Evolutionary conservation across 768 basidiomycete genomes (phyloP).

Genomic region (Hericium rajendrae): DNA sequence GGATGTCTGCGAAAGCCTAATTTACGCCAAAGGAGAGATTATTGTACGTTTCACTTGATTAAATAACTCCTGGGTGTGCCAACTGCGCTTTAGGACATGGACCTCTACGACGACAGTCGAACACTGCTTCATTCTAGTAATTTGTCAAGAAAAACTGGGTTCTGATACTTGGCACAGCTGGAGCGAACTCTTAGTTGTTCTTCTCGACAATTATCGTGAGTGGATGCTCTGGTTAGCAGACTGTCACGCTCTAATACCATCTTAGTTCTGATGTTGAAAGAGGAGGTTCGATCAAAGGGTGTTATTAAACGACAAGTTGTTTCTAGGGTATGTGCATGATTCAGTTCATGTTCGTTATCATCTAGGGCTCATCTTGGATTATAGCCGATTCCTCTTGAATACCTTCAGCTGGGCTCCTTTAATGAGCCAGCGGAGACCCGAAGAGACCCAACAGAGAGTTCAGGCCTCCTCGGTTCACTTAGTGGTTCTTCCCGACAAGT

Average conservation of each 20-base stretch:
- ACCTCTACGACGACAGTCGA: slow-evolving; percentile 66
- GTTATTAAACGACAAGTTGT: slow-evolving; percentile 42
- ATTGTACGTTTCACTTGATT: slow-evolving; percentile 39
- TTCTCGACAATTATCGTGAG: slow-evolving; percentile 75
- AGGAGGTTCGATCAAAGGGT: slow-evolving; percentile 45
- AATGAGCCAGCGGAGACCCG: slow-evolving; percentile 48
- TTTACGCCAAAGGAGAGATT: slow-evolving; percentile 72
- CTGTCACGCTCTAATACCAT: slow-evolving; percentile 2
- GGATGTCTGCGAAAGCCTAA: slow-evolving; percentile 66
- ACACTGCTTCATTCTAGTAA: slow-evolving; percentile 60
- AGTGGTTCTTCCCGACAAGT: slow-evolving; percentile 42
- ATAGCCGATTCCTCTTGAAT: slow-evolving; percentile 74
- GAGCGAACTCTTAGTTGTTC: slow-evolving; percentile 54
- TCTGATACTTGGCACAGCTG: slow-evolving; percentile 66
- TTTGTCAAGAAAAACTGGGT: slow-evolving; percentile 47
- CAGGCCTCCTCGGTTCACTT: slow-evolving; percentile 35
- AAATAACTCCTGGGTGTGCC: slow-evolving; percentile 3
- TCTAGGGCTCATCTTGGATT: not conserved
- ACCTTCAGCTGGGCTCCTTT: slow-evolving; percentile 65
- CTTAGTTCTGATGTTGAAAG: slow-evolving; percentile 54
- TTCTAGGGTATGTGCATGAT: slow-evolving; percentile 45
- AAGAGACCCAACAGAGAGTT: slow-evolving; percentile 52
- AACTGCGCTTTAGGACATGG: slow-evolving; percentile 54
- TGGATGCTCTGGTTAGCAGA: not conserved
- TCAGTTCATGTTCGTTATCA: no score